phyloP scores from a whole-genome alignment of 177 flowering plant genomes.

The Vitis hybrid region DNA sequence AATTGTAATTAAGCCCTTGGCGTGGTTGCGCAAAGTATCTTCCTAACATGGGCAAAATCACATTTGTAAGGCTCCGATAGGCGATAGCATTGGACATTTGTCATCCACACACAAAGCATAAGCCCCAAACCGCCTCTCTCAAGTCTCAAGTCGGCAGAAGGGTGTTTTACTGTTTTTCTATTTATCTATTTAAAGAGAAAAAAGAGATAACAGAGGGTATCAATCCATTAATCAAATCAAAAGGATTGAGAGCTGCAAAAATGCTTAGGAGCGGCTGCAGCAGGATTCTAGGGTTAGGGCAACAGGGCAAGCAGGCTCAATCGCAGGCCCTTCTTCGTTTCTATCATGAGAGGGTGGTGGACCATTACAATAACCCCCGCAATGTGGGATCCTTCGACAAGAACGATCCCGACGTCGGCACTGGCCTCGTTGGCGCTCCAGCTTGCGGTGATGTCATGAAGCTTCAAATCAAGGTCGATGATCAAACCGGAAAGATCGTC shows the following conservation, averaged over 20 bases:
- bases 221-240: neutral
- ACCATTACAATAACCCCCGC: constrained; percentile 91
- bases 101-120: no score
- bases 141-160: no score
- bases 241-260: constrained; percentile 2
- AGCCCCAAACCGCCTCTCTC: no score
- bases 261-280: constrained; percentile 50
- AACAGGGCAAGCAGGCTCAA: constrained; percentile 2
- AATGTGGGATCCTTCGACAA: constrained; percentile 95
- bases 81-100: no score
- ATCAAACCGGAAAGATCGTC: constrained; percentile 62
- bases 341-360: constrained; percentile 94
- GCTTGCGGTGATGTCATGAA: constrained; percentile 99
- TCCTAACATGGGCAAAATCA: no score
- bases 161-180: no score
- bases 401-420: constrained; percentile 86
- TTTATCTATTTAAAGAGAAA: no score
- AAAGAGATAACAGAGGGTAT: no score
- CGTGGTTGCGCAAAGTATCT: no score
- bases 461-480: constrained; percentile 90
- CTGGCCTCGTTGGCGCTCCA: constrained; percentile 96
- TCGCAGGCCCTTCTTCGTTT: constrained; percentile 39
- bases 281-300: constrained; percentile 45
- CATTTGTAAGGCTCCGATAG: no score
- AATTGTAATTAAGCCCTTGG: no score